Evolutionary conservation across 2,329 filamentous ascomycete species (phyloP), one percentile per base, ranked within the genome.

Genomic region (Penicillium sp.): DNA sequence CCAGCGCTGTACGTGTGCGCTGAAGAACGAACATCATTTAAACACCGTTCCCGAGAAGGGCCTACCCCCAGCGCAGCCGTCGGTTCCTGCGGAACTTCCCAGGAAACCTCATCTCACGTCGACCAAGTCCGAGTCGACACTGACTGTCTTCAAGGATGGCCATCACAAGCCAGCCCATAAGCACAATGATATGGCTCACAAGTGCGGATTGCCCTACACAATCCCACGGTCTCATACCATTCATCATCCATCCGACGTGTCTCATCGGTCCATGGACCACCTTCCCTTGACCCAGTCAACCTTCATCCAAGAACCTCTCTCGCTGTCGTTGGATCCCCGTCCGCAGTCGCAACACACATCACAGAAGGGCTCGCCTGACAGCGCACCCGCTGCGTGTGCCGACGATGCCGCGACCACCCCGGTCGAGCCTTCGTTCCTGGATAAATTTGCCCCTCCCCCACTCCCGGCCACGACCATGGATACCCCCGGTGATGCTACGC

Each of bases 121-220:
- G 31, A 72, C 73, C 40, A 76, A 75, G 50, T 79, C 76, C 15
- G 78, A 82, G 35, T 73, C 71, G 41, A 74, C 72, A 18, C 62
- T 80, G 51, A 80, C 75, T 12, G 68, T 79, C 41, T 80, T 80
- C 55, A 69, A 75, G 14, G 79, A 80, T 53, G 77, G 77, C 41
- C 77, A 80, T 50, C 77, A 80, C 63, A 79, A 79, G 63, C 77
- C 77, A 8, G 74, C 73, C 34, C 77, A 81, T 55, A 76, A 77
- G 49, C 76, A 78, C 62, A 80, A 81, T 61, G 75, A 79, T 57
- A 71, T 75, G 47, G 76, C 76, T 42, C 77, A 80, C 54, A 75
- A 79, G 43, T 77, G 72, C 39, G 77, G 77, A 41, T 64, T 74
- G 48, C 79, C 79, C 1, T 82, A 82, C 62, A 77, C 76, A 54